Base-by-base conservation (phyloP, 2,329 filamentous ascomycete species). In the Pseudogymnoascus sp. region DNA sequence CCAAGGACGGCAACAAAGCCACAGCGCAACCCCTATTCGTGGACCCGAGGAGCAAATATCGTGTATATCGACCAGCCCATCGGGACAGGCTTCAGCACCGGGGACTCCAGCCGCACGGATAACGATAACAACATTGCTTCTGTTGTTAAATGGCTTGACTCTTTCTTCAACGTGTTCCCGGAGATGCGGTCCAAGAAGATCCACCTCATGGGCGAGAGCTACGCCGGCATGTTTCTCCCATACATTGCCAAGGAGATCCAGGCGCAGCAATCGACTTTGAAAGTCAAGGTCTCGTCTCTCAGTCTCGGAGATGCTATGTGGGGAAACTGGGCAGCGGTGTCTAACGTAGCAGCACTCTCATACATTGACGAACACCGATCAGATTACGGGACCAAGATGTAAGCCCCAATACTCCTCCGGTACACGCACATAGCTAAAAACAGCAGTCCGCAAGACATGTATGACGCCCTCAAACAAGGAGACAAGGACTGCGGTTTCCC, bases 61-160 rank as follows among this genome's bases (percentile, higher is more conserved):
- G 67, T 73, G 4, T 73, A 70, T 68, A 64, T 73, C 36, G 71
- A 73, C 57, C 71, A 73, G 53, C 71, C 71, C 4, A 65, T 73
- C 1, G 71, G 71, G 6, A 73, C 70, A 2, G 71, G 71, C 0
- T 73, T 71, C 63, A 68, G 68, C 7, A 67, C 68, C 50, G 71
- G 71, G 3, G 21, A 13, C 31, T 23, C 33, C 2, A 21, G n/a
- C n/a, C 31, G 21, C n/a, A 26, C 36, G 17, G 13, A 35, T 21
- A 53, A 33, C 15, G 23, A 17, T 3, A 13, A 33, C 19, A 61
- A 36, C 26, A 44, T 21, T 9, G 53, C 50, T n/a, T 19, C 59
- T 28, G 38, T 62, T 35, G 60, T 36, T 6, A 21, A 31, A 60
- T 64, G 59, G 35, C 59, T 64, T 13, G 33, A 50, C 17, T 23